These are phyloP conservation scores for Beauveria pseudobassiana DNA, from an alignment of 2,329 filamentous ascomycete genomes.

Conservation along the genomic window DNA sequence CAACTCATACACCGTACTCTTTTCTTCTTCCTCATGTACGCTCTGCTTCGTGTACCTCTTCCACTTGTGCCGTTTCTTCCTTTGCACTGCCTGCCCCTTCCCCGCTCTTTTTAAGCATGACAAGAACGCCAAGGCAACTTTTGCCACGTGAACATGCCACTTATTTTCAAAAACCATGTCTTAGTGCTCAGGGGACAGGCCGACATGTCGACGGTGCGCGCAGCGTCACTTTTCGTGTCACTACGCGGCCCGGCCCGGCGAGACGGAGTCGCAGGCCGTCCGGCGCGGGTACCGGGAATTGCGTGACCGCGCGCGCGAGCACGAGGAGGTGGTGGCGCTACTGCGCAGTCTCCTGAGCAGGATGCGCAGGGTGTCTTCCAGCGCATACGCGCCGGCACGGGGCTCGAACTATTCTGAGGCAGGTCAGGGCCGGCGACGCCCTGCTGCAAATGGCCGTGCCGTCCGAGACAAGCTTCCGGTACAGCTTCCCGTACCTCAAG, in stretches of 20 bases:
- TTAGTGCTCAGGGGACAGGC: slow-evolving; percentile 22
- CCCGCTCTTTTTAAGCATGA: too few species aligned
- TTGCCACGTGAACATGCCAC: too few species aligned
- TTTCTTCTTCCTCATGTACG: too few species aligned
- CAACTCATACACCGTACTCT: too few species aligned
- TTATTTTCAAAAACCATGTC: too few species aligned
- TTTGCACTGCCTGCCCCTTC: too few species aligned
- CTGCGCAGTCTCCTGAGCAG: background rate
- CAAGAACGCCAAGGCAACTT: too few species aligned
- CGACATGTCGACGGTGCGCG: slow-evolving; percentile 18
- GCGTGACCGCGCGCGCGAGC: background rate
- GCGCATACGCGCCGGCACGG: slow-evolving; percentile 28
- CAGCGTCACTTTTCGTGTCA: slow-evolving; percentile 13
- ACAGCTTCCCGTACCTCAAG: slow-evolving; percentile 28
- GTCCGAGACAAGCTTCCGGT: slow-evolving; percentile 31
- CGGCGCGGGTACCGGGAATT: slow-evolving; percentile 7
- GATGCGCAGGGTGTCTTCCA: slow-evolving; percentile 28
- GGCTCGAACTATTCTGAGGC: slow-evolving; percentile 25
- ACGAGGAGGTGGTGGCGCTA: slow-evolving; percentile 15
- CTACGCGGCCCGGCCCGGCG: slow-evolving; percentile 16
- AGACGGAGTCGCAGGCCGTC: slow-evolving; percentile 17
- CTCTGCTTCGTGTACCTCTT: too few species aligned
- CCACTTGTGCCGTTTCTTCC: too few species aligned
- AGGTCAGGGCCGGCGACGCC: slow-evolving; percentile 28
- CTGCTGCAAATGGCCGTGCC: slow-evolving; percentile 30